A percentile compares a stretch with the other conserved stretches of the same genome.
These are phyloP conservation scores for Plasmodium malariae DNA, from an alignment of 169 alveolate species.

Conservation along the genomic window DNA sequence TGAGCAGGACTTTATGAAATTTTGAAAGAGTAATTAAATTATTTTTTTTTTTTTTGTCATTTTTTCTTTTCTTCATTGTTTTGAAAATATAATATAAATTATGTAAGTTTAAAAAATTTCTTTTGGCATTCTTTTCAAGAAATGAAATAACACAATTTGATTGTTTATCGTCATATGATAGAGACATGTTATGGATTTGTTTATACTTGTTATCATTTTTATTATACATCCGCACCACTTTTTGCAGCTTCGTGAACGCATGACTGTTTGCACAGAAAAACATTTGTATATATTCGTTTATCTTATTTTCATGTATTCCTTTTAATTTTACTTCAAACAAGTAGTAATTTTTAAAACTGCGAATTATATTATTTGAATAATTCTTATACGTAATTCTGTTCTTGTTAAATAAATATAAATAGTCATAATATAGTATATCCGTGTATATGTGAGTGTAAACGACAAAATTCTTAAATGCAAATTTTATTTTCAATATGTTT, in stretches of 20 bases:
- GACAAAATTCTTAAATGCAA: conserved; percentile 18
- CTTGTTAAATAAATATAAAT: conserved; percentile 44
- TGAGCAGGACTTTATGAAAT: conserved; percentile 31
- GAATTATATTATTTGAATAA: conserved; percentile 13
- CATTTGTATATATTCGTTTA: conserved; percentile 37
- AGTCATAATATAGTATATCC: conserved; percentile 70
- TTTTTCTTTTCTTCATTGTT: conserved; percentile 11
- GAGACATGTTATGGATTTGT: neutral
- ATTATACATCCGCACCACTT: neutral
- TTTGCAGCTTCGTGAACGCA: conserved; percentile 14
- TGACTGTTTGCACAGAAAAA: conserved; percentile 30
- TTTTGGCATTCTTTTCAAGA: conserved; percentile 31
- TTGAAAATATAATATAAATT: conserved; percentile 47
- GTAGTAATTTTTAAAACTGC: conserved; percentile 15
- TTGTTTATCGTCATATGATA: neutral
- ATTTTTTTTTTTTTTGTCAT: neutral
- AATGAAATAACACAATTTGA: conserved; percentile 8
- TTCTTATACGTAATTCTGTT: conserved; percentile 28
- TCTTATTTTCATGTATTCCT: conserved; percentile 20
- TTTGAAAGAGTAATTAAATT: neutral
- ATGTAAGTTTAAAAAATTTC: neutral
- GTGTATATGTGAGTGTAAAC: conserved; percentile 74
- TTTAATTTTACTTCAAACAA: conserved; percentile 57
- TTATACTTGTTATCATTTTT: neutral
- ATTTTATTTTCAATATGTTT: conserved; percentile 38